Base-by-base conservation (phyloP, 441 rosid species). In the Adansonia madagascariensis region DNA sequence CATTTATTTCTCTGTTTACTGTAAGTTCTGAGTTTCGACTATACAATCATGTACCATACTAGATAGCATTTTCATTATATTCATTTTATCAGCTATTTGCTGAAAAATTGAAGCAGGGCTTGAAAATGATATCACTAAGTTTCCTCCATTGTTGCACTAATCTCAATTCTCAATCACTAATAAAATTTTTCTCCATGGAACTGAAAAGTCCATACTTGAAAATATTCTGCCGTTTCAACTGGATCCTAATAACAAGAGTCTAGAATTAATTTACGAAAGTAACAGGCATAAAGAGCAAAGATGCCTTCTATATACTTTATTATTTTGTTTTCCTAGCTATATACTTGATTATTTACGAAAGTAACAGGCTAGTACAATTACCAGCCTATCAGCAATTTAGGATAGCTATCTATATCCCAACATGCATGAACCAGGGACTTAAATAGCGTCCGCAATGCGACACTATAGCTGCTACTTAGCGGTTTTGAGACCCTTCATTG, bases 1-100 rank as follows among this genome's bases (percentile, higher is more conserved):
- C 92, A 3, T 90, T 91, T 77, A 50, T 91, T 60, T 87, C 89
- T 59, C 79, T 86, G 80, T 84, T 90, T 72, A 91, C 94, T 1
- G 91, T 88, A 82, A 79, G 89, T 82, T 77, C 71, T 50, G n/a
- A 31, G 15, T 27, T 75, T 20, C n/a, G 24, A 65, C 49, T 7
- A 49, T 8, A 7, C 46, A 27, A 12, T 27, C 35, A 27, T 27
- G 35, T 27, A 27, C 35, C 2, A 27, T 27, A 27, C 35, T 27
- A 27, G 35, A 27, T 27, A 27, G 1, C 35, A 27, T 27, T 27
- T 27, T 27, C 2, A 27, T 27, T 27, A 27, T 27, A 27, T 27
- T 27, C 35, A 27, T 27, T 27, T 27, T 27, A 27, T 27, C 35
- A 1, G 35, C 35, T 27, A 27, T 27, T 50, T 14, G 17, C n/a